A percentile compares a stretch with the other conserved stretches of the same genome.
Evolutionary conservation across 179 eudicot species (phyloP).

Genomic region (Gypsophila paniculata): DNA sequence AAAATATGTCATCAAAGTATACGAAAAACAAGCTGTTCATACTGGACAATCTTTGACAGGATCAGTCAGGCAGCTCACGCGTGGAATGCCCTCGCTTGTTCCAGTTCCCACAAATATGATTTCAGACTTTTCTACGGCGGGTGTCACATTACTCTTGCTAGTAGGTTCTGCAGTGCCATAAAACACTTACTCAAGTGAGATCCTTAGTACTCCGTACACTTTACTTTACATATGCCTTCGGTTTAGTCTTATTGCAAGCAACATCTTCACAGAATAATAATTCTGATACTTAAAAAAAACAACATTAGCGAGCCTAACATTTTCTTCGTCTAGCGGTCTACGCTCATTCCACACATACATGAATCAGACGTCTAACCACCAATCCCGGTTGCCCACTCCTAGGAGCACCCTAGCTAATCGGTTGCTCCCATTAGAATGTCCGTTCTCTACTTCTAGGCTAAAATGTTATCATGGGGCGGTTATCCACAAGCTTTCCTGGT

Average conservation of each 20-base stretch:
- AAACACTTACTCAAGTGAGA: constrained; percentile 2
- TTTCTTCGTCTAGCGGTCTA: neutral
- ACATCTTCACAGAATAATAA: neutral
- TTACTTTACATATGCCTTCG: neutral
- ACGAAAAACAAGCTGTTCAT: constrained; percentile 19
- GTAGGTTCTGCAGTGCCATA: constrained; percentile 40
- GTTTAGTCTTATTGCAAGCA: constrained; percentile 7
- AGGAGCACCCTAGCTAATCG: neutral
- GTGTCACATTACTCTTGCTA: constrained; percentile 28
- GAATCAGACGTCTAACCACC: neutral
- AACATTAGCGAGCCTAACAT: neutral
- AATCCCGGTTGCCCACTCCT: neutral
- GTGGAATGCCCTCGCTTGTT: constrained; percentile 98
- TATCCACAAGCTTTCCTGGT: no score
- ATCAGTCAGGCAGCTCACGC: constrained; percentile 95
- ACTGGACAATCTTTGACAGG: constrained; percentile 68
- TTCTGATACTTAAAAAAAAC: neutral
- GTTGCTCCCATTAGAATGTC: neutral
- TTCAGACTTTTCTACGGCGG: constrained; percentile 49
- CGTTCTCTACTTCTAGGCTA: neutral
- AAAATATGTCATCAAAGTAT: neutral
- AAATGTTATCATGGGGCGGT: neutral
- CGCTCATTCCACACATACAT: neutral
- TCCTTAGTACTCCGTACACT: neutral
- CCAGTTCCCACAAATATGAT: constrained; percentile 93